phyloP scores from a whole-genome alignment of 345 rosid species.

The Salix brachista region DNA sequence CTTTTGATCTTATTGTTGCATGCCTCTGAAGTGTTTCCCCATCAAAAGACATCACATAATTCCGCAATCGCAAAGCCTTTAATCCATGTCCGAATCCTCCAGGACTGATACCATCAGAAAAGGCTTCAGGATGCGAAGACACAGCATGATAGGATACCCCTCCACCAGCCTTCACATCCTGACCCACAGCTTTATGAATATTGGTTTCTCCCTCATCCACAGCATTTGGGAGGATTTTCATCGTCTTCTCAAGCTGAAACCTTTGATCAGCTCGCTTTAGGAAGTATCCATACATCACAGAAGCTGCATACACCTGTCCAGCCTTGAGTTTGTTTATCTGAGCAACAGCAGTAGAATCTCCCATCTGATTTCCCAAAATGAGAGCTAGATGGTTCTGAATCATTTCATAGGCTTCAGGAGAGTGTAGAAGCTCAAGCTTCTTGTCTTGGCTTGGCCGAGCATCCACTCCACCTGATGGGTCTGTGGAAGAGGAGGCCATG shows the following conservation, averaged over 20 bases:
- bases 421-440: slow-evolving; percentile 72
- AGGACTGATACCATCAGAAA: slow-evolving; percentile 49
- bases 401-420: slow-evolving; percentile 89
- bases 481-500: slow-evolving; percentile 43
- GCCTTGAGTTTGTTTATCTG: slow-evolving; percentile 82
- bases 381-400: slow-evolving; percentile 86
- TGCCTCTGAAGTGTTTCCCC: slow-evolving; percentile 87
- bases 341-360: slow-evolving; percentile 53
- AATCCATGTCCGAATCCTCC: slow-evolving; percentile 59
- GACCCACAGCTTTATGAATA: slow-evolving; percentile 30
- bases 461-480: slow-evolving; percentile 59
- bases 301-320: slow-evolving; percentile 99
- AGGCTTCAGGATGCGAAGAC: slow-evolving; percentile 61
- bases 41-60: slow-evolving; percentile 88
- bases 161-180: slow-evolving; percentile 24
- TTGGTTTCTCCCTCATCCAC: slow-evolving; percentile 28
- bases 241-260: slow-evolving; percentile 95
- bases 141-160: slow-evolving; percentile 33
- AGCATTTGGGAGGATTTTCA: slow-evolving; percentile 69
- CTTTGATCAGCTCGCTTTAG: slow-evolving; percentile 87
- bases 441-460: slow-evolving; percentile 65
- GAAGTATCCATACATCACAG: slow-evolving; percentile 96
- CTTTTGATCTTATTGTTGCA: slow-evolving; percentile 91
- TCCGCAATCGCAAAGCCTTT: slow-evolving; percentile 61
- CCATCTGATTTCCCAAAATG: slow-evolving; percentile 68